phyloP scores from a whole-genome alignment of 495 filamentous ascomycete species.

The Aspergillus coremiiformis region DNA sequence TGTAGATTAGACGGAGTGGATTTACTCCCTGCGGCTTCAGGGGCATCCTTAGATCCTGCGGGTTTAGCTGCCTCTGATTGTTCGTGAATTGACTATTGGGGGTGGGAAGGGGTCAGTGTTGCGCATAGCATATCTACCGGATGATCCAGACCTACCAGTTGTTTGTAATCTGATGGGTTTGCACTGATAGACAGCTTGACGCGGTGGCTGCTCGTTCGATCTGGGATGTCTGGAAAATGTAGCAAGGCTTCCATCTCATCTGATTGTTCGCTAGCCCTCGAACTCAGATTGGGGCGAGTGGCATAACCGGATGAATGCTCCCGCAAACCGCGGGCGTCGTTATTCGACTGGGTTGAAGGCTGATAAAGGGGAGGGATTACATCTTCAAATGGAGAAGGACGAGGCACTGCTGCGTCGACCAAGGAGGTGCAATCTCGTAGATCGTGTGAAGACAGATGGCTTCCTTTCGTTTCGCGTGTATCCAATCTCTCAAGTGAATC shows the following conservation, averaged over 20 bases:
- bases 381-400: conserved; percentile 24
- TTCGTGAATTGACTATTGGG: not conserved
- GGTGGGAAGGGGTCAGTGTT: not conserved
- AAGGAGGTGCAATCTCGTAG: conserved; percentile 30
- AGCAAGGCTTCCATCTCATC: not conserved
- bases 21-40: not conserved
- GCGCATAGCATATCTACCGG: not conserved
- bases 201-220: not conserved
- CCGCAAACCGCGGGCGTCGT: not conserved
- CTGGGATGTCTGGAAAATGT: not conserved
- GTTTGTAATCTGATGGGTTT: not conserved
- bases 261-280: not conserved
- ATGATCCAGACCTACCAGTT: not conserved
- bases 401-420: conserved; percentile 31
- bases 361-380: conserved; percentile 27
- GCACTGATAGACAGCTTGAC: not conserved
- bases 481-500: conserved; percentile 19
- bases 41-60: not conserved
- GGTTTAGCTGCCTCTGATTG: not conserved
- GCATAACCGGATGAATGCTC: not conserved
- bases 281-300: not conserved
- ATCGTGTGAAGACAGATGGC: conserved; percentile 27
- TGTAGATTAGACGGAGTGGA: conserved; percentile 1
- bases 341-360: conserved; percentile 7
- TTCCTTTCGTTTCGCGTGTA: conserved; percentile 10